Conservation (phyloP, 306 rosid genomes). For the Quercus alba region DNA sequence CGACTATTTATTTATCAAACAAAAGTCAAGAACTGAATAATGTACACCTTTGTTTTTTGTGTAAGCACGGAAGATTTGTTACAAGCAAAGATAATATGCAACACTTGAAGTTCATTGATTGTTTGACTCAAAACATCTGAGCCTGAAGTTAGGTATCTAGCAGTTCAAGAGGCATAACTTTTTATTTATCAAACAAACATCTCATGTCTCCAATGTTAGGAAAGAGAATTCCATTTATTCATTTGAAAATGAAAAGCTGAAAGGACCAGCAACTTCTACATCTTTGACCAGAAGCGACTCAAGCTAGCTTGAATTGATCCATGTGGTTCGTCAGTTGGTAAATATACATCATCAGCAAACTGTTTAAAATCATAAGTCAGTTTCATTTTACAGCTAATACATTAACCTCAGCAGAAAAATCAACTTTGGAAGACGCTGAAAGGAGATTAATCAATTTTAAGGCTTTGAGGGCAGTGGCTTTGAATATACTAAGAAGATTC, state of each 20-base stretch:
- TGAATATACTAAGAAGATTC: not conserved
- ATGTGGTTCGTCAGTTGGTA: slow-evolving; percentile 93
- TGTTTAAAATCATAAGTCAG: slow-evolving; percentile 27
- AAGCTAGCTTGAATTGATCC: slow-evolving; percentile 90
- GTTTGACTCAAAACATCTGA: not conserved
- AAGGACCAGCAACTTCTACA: slow-evolving; percentile 28
- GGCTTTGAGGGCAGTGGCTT: not conserved
- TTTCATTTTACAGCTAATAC: slow-evolving; percentile 2
- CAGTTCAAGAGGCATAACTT: not conserved
- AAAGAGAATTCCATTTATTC: not conserved
- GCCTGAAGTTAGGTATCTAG: not conserved
- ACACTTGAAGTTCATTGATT: not conserved
- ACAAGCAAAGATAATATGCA: not conserved
- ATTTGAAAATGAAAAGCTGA: not conserved
- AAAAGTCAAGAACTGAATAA: not conserved
- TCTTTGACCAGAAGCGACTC: slow-evolving; percentile 70
- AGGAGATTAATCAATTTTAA: not conserved
- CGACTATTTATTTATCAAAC: too few relatives aligned
- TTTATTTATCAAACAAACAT: not conserved
- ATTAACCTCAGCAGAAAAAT: not conserved
- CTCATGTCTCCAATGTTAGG: not conserved
- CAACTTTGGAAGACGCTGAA: not conserved
- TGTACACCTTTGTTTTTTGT: not conserved
- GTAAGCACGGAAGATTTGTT: not conserved
- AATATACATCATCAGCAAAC: slow-evolving; percentile 88